These are phyloP conservation scores for Schwanniomyces yamadae DNA, from an alignment of 805 yeast genomes.

Conservation along the genomic window DNA sequence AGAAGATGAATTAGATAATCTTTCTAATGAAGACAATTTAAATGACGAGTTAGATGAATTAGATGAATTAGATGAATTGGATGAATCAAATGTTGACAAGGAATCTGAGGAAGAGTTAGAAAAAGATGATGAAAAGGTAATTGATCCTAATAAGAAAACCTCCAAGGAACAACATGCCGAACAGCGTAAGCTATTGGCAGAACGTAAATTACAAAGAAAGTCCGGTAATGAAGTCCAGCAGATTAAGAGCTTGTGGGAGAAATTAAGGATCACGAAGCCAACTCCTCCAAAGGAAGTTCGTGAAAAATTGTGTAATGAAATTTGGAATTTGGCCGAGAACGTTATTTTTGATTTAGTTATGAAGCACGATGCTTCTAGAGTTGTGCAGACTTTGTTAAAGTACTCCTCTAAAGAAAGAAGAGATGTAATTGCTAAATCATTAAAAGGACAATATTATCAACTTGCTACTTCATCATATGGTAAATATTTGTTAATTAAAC, in stretches of 20 bases:
- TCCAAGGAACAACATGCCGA: slow-evolving; percentile 76
- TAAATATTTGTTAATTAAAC: slow-evolving; percentile 82
- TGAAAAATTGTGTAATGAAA: slow-evolving; percentile 74
- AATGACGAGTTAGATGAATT: slow-evolving; percentile 20
- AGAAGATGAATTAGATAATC: slow-evolving; percentile 13
- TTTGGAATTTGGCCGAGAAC: slow-evolving; percentile 80
- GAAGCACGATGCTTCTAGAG: slow-evolving; percentile 96
- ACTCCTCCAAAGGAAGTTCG: slow-evolving; percentile 75
- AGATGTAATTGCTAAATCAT: slow-evolving; percentile 59
- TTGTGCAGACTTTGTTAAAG: slow-evolving; percentile 89
- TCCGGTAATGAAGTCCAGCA: slow-evolving; percentile 84
- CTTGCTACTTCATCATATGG: slow-evolving; percentile 93
- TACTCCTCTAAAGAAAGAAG: slow-evolving; percentile 80
- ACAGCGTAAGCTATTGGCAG: slow-evolving; percentile 73
- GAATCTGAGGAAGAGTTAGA: slow-evolving; percentile 23
- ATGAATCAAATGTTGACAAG: slow-evolving; percentile 12
- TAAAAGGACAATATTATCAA: slow-evolving; percentile 74
- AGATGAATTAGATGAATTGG: slow-evolving; percentile 19
- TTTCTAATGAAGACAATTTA: slow-evolving; percentile 20
- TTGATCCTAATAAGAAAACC: slow-evolving; percentile 46
- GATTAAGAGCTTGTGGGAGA: slow-evolving; percentile 89
- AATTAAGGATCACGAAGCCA: slow-evolving; percentile 79
- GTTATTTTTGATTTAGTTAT: slow-evolving; percentile 79
- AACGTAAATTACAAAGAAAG: slow-evolving; percentile 83
- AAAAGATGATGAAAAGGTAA: slow-evolving; percentile 15